phyloP scores from a whole-genome alignment of 31 red algal species.

The Odonthalia washingtoniensis region DNA sequence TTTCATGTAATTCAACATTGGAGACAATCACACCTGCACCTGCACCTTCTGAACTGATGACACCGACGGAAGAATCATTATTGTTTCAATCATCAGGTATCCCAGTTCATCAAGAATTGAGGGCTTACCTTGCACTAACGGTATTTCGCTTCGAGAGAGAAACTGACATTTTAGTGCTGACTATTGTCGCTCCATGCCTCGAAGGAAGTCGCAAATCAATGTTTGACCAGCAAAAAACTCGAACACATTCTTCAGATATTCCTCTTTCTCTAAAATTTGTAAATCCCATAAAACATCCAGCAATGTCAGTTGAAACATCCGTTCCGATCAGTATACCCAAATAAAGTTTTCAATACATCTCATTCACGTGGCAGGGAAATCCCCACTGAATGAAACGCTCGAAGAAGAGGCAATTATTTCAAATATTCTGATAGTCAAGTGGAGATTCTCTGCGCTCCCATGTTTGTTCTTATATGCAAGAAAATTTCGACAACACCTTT shows the following conservation, averaged over 20 bases:
- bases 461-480: too few species aligned
- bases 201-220: constrained; percentile 63
- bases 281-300: constrained; percentile 62
- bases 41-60: too few species aligned
- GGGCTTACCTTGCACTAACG: constrained; percentile 69
- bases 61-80: too few species aligned
- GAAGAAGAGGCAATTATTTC: constrained; percentile 6
- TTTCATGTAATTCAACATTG: too few species aligned
- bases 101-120: constrained; percentile 65
- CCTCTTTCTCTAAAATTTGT: constrained; percentile 38
- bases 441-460: too few species aligned
- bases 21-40: too few species aligned
- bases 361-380: constrained; percentile 73
- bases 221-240: constrained; percentile 72
- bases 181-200: constrained; percentile 50
- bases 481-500: too few species aligned
- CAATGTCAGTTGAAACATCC: constrained; percentile 33
- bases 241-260: constrained; percentile 62
- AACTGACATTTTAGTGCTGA: constrained; percentile 56
- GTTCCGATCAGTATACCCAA: constrained; percentile 42
- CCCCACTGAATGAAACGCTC: constrained; percentile 44
- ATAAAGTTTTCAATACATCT: constrained; percentile 67
- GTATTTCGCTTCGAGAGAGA: constrained; percentile 29
- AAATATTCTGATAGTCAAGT: constrained; percentile 14
- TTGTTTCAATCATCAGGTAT: constrained; percentile 72